Conservation (phyloP, 2,329 filamentous ascomycete species). For the Podosphaera xanthii region DNA sequence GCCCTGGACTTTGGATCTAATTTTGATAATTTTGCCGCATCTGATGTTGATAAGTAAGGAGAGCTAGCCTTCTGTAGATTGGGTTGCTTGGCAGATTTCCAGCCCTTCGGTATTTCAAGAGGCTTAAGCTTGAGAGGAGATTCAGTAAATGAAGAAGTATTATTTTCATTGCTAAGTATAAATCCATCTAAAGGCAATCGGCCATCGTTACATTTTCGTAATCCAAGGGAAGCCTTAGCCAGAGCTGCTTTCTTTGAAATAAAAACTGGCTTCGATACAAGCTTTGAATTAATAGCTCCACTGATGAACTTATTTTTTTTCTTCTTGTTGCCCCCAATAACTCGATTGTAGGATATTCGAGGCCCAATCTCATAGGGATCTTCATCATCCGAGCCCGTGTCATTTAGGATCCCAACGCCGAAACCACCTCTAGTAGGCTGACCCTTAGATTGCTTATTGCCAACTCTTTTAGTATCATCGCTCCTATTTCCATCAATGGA, state of each 20-base stretch:
- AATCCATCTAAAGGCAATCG: conserved; percentile 63
- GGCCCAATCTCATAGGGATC: conserved; percentile 86
- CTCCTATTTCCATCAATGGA: background rate
- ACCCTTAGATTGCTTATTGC: conserved; percentile 19
- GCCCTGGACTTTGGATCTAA: conserved; percentile 59
- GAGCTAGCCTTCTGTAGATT: conserved; percentile 15
- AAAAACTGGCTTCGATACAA: conserved; percentile 50
- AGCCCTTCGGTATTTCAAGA: conserved; percentile 46
- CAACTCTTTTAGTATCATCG: background rate
- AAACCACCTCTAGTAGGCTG: conserved; percentile 40
- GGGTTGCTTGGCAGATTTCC: conserved; percentile 39
- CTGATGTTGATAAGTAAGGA: conserved; percentile 42
- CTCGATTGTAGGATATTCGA: conserved; percentile 64
- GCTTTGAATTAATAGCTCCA: conserved; percentile 35
- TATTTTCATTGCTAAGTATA: conserved; percentile 34
- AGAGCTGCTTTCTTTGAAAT: conserved; percentile 39
- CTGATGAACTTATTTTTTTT: conserved; percentile 47
- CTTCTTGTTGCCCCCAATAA: conserved; percentile 62
- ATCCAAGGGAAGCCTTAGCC: conserved; percentile 20
- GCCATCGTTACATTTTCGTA: conserved; percentile 62
- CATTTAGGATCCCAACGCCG: conserved; percentile 74
- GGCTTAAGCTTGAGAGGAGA: conserved; percentile 30
- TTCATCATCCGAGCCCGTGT: conserved; percentile 85
- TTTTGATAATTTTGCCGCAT: conserved; percentile 54
- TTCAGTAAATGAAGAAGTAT: conserved; percentile 23